Base-by-base conservation (phyloP, 208 protist genomes). In the Paratrypanosoma confusum region DNA sequence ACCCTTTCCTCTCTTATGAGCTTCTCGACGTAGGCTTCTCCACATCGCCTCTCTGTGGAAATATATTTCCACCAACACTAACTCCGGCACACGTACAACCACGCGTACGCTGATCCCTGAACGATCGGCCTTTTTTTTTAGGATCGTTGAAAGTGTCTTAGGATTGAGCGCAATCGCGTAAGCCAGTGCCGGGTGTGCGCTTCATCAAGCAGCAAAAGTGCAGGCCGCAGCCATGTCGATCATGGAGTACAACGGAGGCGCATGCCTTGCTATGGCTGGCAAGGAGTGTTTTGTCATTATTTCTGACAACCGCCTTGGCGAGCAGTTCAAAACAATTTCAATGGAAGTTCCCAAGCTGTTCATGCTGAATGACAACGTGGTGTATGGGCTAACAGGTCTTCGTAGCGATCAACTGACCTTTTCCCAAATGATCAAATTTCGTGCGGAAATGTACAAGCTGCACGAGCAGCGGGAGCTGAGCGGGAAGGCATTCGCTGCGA, bases 231-330 rank as follows among this genome's bases (percentile, higher is more conserved):
- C 40, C 45, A 95, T 95, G 87, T 92, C 79, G 14, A 96, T 95
- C 57, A 58, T 93, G 36, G 50, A 77, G 35, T 97, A 98, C 76
- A 99, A 97, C 64, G 97, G 97, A 37, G 93, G 92, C 46, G 95
- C 93, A 27, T 74, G 97, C 36, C 39, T 99, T 57, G 95, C 94
- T 16, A 99, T 99, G 96, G 74, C 80, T 0, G 97, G 97, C 7
- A 98, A 99, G 60, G 83, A 97, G 64, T 99, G 97, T 72, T 96
- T 99, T 39, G 96, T 97, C 5, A 98, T 99, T 48, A 93, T 97
- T 13, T 83, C 86, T 3, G 97, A 99, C 73, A 84, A 81, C 40
- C 83, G 96, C 29, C 91, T 98, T 39, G 96, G 97, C 51, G 78
- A 96, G 51, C 78, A 96, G 57, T 69, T 90, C 23, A 93, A 97